These are phyloP conservation scores for Bremia lactucae DNA, from an alignment of 352 stramenopile species.

Conservation along the genomic window DNA sequence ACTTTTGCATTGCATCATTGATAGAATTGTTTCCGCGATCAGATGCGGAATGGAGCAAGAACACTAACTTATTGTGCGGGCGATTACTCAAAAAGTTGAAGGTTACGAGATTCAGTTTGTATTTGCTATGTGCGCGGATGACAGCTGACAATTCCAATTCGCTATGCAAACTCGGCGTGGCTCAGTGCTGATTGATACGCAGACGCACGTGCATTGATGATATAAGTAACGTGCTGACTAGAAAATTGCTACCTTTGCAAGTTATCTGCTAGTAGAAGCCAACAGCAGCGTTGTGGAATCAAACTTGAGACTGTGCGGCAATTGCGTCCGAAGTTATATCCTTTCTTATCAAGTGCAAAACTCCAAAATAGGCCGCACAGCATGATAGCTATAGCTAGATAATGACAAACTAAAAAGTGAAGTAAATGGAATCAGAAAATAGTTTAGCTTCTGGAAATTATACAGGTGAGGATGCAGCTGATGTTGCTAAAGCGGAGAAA, in stretches of 20 bases:
- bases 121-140: constrained; percentile 51
- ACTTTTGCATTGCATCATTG: constrained; percentile 48
- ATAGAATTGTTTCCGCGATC: constrained; percentile 35
- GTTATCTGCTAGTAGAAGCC: constrained; percentile 58
- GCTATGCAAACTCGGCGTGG: no score
- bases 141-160: constrained; percentile 40
- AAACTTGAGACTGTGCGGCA: constrained; percentile 33
- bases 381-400: constrained; percentile 31
- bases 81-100: constrained; percentile 43
- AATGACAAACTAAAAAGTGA: no score
- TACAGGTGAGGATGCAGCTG: no score
- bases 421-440: no score
- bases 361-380: constrained; percentile 45
- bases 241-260: constrained; percentile 61
- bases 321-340: constrained; percentile 17
- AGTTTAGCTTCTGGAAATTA: no score
- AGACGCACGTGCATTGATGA: constrained; percentile 33
- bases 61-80: constrained; percentile 40
- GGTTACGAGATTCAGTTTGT: constrained; percentile 30
- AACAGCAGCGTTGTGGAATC: constrained; percentile 65
- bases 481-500: no score
- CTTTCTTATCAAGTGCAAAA: constrained; percentile 10
- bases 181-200: constrained; percentile 43
- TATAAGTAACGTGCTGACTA: constrained; percentile 40
- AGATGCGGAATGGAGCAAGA: constrained; percentile 49